Evolutionary conservation across 768 basidiomycete species (phyloP).

Genomic region (Hirschioporus abietinus): DNA sequence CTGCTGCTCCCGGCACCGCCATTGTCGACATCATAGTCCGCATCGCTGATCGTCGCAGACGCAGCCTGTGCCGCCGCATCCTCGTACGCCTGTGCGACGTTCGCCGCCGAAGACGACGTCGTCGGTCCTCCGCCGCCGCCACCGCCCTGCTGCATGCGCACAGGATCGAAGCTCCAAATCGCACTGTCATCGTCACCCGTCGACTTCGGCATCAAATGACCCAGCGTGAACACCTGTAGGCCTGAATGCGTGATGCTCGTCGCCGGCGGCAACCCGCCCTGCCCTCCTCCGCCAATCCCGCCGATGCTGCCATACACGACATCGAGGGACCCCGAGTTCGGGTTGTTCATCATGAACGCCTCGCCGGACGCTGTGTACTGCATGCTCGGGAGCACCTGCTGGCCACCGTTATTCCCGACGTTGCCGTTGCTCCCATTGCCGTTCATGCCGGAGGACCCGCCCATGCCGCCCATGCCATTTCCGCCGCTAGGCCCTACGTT

Average conservation of each 20-base stretch:
- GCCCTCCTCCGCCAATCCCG: conserved; percentile 5
- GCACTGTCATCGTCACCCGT: conserved; percentile 46
- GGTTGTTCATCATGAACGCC: not conserved
- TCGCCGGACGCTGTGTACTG: conserved; percentile 1
- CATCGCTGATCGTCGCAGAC: conserved; percentile 2
- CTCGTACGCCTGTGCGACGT: conserved; percentile 13
- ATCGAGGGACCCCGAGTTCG: not conserved
- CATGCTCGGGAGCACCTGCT: conserved; percentile 6
- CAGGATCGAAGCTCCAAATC: conserved; percentile 55
- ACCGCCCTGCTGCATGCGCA: conserved; percentile 18
- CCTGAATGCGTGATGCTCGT: conserved; percentile 45
- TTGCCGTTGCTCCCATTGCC: not conserved
- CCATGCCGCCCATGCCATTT: too few species aligned
- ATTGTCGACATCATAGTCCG: conserved; percentile 3
- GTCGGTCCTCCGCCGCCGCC: conserved; percentile 16
- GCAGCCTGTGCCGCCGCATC: not conserved
- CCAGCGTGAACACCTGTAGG: conserved; percentile 75
- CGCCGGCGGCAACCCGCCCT: conserved; percentile 23
- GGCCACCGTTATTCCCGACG: not conserved
- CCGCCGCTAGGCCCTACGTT: conserved; percentile 12
- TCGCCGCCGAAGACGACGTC: conserved; percentile 24
- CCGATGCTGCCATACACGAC: not conserved
- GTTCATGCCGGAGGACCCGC: not conserved
- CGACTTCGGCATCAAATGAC: conserved; percentile 63
- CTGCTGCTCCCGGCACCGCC: not conserved